Base-by-base conservation (phyloP, 495 filamentous ascomycete species). In the Terfezia boudieri region DNA sequence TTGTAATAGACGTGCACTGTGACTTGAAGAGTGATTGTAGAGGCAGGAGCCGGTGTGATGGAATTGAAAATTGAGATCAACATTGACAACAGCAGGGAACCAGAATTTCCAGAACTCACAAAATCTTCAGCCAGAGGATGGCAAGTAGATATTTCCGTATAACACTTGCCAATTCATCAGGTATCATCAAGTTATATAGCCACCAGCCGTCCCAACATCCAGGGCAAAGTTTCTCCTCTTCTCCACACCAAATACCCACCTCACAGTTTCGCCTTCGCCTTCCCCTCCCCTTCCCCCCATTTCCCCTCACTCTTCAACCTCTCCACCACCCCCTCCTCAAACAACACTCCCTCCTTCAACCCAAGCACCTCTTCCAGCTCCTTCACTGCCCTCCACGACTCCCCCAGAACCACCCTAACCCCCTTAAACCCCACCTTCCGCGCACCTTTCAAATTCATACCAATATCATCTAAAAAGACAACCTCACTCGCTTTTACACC, bases 391-490 rank as follows among this genome's bases (percentile, higher is more conserved):
- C 86, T 78, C 69, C 76, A 78, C 7, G 80, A 79, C 66, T 71
- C 78, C 35, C 88, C 88, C 36, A 95, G 69, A 8, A 74, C 70
- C 2, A 96, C 90, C 64, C 82, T 92, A 57, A 98, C 73, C 2
- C 88, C 94, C 55, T 73, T 68, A 66, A 96, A 81, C 26, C 90
- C 90, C 10, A 77, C 66, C 53, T 68, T 71, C 70, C 74, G 86
- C 10, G 81, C 90, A 10, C 74, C 77, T 70, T 86, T 89, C 60
- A 95, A 66, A 66, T 98, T 98, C 70, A 84, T 78, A 0, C 90
- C 90, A 63, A 98, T 96, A 68, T 98, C 90, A 71, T 98, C 90
- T 51, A 95, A 66, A 67, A 98, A 96, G 16, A 93, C 70, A 50
- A 94, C 69, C 53, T 95, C 84, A 9, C 70, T 72, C 0, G 83